Evolutionary conservation across 352 stramenopile species (phyloP), one percentile per base, ranked within the genome.

Genomic region (Pythium brassicae): DNA sequence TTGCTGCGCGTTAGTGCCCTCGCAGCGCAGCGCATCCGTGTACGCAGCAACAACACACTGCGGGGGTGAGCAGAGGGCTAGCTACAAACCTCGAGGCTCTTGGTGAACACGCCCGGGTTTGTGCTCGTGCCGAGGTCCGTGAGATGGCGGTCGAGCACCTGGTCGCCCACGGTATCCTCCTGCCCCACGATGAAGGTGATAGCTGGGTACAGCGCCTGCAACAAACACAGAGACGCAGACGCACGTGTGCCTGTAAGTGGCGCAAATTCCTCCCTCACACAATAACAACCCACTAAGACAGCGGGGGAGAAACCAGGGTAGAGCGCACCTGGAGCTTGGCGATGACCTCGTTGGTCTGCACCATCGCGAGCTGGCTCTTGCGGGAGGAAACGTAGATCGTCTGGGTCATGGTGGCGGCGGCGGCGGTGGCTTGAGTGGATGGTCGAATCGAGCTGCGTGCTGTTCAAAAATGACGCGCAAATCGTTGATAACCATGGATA

Each of bases 321-420:
- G 29, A 19, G 34, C 37, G 35, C 23, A 80, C 73, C 71, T 83
- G 59, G 5, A 96, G 76, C 79, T 87, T 92, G 39, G 44, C 72
- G 51, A 92, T 90, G 34, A 95, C 85, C 39, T 89, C 79, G 55
- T 78, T 86, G 60, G 87, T 96, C 72, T 96, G 87, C 37, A 75
- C 74, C 81, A 96, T 92, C 49, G 87, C 87, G 23, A 96, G 66
- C 47, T 92, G 82, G 64, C 78, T 92, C 79, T 95, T 95, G 55
- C 87, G 83, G 14, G 86, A 94, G 2, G 82, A 87, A 50, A 94
- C 80, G 70, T 85, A 92, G 59, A 94, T 75, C 37, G 77, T 87
- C 62, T 74, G 69, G 52, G 73, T 55, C 50, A 55, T 55, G 26
- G 4, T 27, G 17, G 4, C 35, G 37, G 4, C 17, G 22, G 5